Percentiles rank a stretch among this genome's conserved stretches.
Conservation (phyloP, 352 stramenopile species). For the Globisporangium nagaii region DNA sequence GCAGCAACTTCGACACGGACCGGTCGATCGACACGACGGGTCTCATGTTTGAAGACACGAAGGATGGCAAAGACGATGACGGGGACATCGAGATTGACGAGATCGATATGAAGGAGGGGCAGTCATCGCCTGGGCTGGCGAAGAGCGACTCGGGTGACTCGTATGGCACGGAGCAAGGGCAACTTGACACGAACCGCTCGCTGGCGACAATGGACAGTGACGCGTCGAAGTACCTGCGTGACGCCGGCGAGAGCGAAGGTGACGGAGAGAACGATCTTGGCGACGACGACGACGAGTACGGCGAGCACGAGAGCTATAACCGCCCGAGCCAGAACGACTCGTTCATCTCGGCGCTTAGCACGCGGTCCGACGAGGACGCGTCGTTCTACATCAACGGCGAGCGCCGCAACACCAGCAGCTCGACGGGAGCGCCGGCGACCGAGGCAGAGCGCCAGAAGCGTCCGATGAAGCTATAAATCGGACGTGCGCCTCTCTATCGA, state of each 20-base stretch:
- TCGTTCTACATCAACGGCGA: constrained; percentile 47
- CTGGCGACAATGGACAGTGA: constrained; percentile 3
- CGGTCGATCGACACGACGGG: not conserved
- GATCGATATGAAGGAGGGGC: not conserved
- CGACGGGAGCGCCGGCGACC: not conserved
- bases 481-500: not conserved
- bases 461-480: constrained; percentile 12
- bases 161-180: constrained; percentile 8
- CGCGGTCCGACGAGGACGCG: constrained; percentile 53
- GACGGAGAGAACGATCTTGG: constrained; percentile 19
- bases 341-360: constrained; percentile 53
- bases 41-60: not conserved
- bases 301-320: constrained; percentile 21
- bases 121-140: constrained; percentile 4
- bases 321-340: constrained; percentile 22
- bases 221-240: constrained; percentile 20
- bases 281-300: constrained; percentile 23
- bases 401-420: constrained; percentile 8
- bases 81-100: constrained; percentile 12
- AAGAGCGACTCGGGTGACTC: constrained; percentile 4
- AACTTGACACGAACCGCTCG: constrained; percentile 11
- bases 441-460: constrained; percentile 3
- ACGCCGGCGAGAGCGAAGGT: constrained; percentile 16
- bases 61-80: constrained; percentile 7
- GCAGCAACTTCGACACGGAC: constrained; percentile 2